Conservation (phyloP, 2,329 filamentous ascomycete genomes). For the Ciborinia camelliae region DNA sequence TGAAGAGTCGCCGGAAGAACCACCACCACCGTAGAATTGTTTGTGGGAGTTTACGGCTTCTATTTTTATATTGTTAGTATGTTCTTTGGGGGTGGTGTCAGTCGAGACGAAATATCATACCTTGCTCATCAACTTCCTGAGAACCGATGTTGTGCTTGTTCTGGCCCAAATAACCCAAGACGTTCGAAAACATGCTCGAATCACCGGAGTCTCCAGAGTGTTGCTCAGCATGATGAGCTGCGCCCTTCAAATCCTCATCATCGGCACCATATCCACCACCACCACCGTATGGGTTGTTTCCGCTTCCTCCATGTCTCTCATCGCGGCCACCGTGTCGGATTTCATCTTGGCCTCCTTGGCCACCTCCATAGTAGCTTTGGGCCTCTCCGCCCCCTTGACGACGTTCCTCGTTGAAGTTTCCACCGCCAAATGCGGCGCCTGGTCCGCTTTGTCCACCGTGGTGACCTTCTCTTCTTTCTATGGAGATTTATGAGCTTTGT, state of each 20-base stretch:
- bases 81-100: background rate
- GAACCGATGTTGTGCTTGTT: conserved; percentile 49
- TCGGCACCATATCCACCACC: conserved; percentile 38
- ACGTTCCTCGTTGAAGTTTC: conserved; percentile 7
- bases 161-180: conserved; percentile 52
- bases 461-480: conserved; percentile 11
- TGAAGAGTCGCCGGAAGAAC: conserved; percentile 44
- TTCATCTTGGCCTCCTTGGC: conserved; percentile 15
- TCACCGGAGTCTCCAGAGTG: conserved; percentile 51
- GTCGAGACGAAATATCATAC: conserved; percentile 21
- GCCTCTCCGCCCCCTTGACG: conserved; percentile 12
- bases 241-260: conserved; percentile 51
- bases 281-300: conserved; percentile 29
- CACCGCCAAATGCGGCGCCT: conserved; percentile 22
- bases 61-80: conserved; percentile 31
- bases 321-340: conserved; percentile 21
- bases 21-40: conserved; percentile 62
- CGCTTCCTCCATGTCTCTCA: conserved; percentile 24
- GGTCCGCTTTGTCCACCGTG: conserved; percentile 20
- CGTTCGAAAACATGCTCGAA: conserved; percentile 51
- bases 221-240: conserved; percentile 52
- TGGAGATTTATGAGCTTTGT: background rate
- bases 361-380: conserved; percentile 16
- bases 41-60: conserved; percentile 73
- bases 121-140: conserved; percentile 57